Conservation (phyloP, 2,329 filamentous ascomycete species). For the Ceratocystis harringtonii region DNA sequence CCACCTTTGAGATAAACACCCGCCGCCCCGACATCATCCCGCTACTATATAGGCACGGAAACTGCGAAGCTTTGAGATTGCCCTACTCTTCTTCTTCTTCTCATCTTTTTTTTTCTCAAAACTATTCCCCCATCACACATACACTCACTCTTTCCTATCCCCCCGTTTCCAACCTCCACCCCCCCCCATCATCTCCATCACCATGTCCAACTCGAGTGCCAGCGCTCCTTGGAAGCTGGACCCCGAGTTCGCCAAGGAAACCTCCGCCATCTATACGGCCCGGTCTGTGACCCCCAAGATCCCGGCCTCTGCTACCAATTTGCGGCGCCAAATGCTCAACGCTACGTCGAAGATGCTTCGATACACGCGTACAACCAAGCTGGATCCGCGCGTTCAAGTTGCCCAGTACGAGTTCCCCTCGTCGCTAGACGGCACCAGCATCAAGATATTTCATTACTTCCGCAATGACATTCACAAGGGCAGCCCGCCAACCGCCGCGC, state of each 20-base stretch:
- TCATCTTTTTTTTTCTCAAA: neutral
- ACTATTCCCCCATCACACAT: neutral
- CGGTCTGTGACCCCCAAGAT: slow-evolving; percentile 2
- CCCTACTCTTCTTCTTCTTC: neutral
- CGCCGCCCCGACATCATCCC: neutral
- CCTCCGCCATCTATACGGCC: slow-evolving; percentile 6
- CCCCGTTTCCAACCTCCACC: neutral
- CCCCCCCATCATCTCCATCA: neutral
- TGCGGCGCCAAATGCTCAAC: slow-evolving; percentile 13
- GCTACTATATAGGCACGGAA: neutral
- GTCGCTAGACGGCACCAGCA: slow-evolving; percentile 3
- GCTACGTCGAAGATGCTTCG: slow-evolving; percentile 12
- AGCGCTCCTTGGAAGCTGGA: slow-evolving; percentile 8
- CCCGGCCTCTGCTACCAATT: neutral
- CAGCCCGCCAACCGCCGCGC: slow-evolving; percentile 19
- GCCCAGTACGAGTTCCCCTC: neutral
- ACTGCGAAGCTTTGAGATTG: neutral
- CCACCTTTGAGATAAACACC: neutral
- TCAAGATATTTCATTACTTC: slow-evolving; percentile 12
- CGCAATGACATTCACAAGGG: neutral
- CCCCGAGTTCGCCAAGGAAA: slow-evolving; percentile 2
- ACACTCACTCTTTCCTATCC: neutral
- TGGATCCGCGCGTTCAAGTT: slow-evolving; percentile 6
- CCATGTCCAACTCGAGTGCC: neutral
- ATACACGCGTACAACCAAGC: neutral